phyloP scores from a whole-genome alignment of 2,329 filamentous ascomycete species.

The Aspergillus sp. region DNA sequence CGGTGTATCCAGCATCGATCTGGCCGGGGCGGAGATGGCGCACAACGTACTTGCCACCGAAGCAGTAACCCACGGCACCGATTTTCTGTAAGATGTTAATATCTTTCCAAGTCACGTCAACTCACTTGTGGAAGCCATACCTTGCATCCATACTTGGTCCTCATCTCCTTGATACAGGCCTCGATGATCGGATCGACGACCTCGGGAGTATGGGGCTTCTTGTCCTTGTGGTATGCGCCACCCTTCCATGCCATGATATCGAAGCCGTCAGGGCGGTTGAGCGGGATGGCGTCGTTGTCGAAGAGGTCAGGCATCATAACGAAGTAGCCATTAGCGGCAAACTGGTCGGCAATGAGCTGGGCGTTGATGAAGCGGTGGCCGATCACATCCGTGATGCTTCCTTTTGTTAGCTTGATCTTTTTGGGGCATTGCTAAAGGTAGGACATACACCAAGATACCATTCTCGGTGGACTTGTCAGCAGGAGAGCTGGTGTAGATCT shows the following conservation, averaged over 20 bases:
- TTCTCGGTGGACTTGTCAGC: slow-evolving; percentile 2
- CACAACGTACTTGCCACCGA: slow-evolving; percentile 55
- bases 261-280: slow-evolving; percentile 55
- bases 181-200: slow-evolving; percentile 55
- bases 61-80: slow-evolving; percentile 53
- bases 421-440: too few species aligned
- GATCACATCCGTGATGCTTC: slow-evolving; percentile 8
- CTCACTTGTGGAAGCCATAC: not conserved
- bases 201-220: slow-evolving; percentile 39
- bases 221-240: slow-evolving; percentile 32
- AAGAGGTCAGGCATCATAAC: slow-evolving; percentile 69
- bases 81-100: slow-evolving; percentile 30
- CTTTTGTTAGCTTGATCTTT: not conserved
- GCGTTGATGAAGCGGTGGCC: slow-evolving; percentile 49
- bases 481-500: slow-evolving; percentile 7
- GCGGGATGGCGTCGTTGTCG: slow-evolving; percentile 60
- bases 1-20: slow-evolving; percentile 22
- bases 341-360: slow-evolving; percentile 68
- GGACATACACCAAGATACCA: slow-evolving; percentile 4
- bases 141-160: slow-evolving; percentile 19
- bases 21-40: slow-evolving; percentile 18
- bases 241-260: slow-evolving; percentile 52
- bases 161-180: slow-evolving; percentile 40
- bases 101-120: too few species aligned
- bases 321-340: slow-evolving; percentile 68